phyloP scores from a whole-genome alignment of 345 rosid species.

The Lenwebbia sp. region DNA sequence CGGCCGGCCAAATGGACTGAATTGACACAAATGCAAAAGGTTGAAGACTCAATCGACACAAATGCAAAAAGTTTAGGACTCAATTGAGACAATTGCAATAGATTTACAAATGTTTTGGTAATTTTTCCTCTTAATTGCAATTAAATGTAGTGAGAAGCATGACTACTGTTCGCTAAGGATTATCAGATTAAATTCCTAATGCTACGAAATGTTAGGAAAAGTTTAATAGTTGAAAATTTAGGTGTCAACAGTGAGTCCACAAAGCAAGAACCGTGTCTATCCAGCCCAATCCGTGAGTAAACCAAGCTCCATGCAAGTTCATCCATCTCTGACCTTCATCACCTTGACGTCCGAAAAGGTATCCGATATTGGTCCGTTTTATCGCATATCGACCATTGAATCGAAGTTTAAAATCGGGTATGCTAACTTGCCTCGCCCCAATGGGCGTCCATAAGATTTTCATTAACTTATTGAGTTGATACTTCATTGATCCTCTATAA shows the following conservation, averaged over 20 bases:
- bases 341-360: neutral
- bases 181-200: neutral
- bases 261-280: too few species aligned
- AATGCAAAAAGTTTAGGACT: too few species aligned
- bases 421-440: rapidly evolving
- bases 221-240: neutral
- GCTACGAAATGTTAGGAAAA: neutral
- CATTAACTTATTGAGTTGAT: neutral
- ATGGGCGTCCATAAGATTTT: neutral
- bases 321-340: neutral
- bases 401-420: neutral
- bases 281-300: neutral
- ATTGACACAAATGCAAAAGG: too few species aligned
- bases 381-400: neutral
- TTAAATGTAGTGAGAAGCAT: neutral
- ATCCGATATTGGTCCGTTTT: neutral
- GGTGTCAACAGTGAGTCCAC: too few species aligned
- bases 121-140: neutral
- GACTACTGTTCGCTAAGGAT: neutral
- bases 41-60: too few species aligned
- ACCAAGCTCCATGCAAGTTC: neutral
- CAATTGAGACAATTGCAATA: too few species aligned
- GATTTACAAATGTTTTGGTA: too few species aligned
- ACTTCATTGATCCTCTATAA: neutral
- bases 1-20: too few species aligned